These are phyloP conservation scores for Pythium diclinum DNA, from an alignment of 352 stramenopile species.

Conservation along the genomic window DNA sequence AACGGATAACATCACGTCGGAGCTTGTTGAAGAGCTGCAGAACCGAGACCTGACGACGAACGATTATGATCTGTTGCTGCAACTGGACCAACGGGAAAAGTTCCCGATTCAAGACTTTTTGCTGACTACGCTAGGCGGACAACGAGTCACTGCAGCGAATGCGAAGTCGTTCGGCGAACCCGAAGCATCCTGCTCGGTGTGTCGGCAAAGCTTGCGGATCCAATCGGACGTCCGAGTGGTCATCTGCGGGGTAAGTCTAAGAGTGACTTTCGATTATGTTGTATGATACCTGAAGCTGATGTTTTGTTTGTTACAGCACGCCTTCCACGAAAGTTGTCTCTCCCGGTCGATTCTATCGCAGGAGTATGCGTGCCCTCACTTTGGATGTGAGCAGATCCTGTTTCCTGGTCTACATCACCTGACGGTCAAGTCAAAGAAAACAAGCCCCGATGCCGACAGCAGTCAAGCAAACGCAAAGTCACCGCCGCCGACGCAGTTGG, in stretches of 20 bases:
- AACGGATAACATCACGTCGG: slow-evolving; percentile 25
- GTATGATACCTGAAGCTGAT: no score
- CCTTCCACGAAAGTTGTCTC: slow-evolving; percentile 77
- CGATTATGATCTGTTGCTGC: slow-evolving; percentile 76
- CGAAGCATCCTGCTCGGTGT: slow-evolving; percentile 44
- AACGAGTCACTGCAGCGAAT: slow-evolving; percentile 39
- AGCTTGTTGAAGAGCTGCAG: slow-evolving; percentile 62
- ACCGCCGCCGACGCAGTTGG: neutral
- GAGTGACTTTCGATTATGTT: neutral
- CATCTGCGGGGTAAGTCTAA: slow-evolving; percentile 45
- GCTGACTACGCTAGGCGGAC: slow-evolving; percentile 45
- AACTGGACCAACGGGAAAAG: slow-evolving; percentile 61
- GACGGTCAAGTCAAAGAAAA: slow-evolving; percentile 5
- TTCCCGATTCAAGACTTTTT: slow-evolving; percentile 72
- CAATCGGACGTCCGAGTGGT: slow-evolving; percentile 48
- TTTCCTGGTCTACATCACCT: slow-evolving; percentile 60
- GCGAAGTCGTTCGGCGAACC: slow-evolving; percentile 49
- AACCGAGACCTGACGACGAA: slow-evolving; percentile 78
- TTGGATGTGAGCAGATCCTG: slow-evolving; percentile 44
- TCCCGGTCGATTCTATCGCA: slow-evolving; percentile 65
- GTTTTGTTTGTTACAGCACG: slow-evolving; percentile 36
- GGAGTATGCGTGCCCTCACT: slow-evolving; percentile 50
- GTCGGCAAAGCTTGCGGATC: slow-evolving; percentile 60
- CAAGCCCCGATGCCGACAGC: neutral
- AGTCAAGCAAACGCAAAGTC: neutral